Conservation (phyloP, 352 stramenopile genomes). For the Blastocystis sp. region DNA sequence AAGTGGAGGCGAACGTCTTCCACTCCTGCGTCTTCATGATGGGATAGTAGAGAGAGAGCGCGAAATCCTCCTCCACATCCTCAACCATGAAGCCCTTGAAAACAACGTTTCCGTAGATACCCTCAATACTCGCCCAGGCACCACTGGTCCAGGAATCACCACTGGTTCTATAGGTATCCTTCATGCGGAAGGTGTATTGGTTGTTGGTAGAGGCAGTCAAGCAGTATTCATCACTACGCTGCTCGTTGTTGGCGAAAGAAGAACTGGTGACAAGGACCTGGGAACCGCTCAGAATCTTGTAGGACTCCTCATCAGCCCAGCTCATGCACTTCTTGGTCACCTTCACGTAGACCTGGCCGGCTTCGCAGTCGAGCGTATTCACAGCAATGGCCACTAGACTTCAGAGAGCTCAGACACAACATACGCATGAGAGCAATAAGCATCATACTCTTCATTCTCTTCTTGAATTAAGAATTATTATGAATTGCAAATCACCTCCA, state of each 20-base stretch:
- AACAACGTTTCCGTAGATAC: neutral
- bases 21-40: neutral
- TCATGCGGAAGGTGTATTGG: constrained; percentile 3
- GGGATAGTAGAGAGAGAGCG: neutral
- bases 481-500: neutral
- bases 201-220: neutral
- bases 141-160: constrained; percentile 15
- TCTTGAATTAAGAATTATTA: neutral
- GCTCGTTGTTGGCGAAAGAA: neutral
- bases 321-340: neutral
- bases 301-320: constrained; percentile 27
- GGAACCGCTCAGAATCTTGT: constrained; percentile 12
- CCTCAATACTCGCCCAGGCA: neutral
- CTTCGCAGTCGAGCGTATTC: neutral
- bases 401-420: neutral
- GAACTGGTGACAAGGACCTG: neutral
- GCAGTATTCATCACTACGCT: neutral
- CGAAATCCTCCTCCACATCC: neutral
- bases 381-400: neutral
- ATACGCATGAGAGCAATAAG: neutral
- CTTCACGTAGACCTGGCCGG: neutral
- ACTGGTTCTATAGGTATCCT: neutral
- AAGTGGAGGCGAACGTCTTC: neutral
- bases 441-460: neutral
- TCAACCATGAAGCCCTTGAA: constrained; percentile 11